phyloP scores from a whole-genome alignment of 805 yeast genomes.

The Yarrowia sp. region DNA sequence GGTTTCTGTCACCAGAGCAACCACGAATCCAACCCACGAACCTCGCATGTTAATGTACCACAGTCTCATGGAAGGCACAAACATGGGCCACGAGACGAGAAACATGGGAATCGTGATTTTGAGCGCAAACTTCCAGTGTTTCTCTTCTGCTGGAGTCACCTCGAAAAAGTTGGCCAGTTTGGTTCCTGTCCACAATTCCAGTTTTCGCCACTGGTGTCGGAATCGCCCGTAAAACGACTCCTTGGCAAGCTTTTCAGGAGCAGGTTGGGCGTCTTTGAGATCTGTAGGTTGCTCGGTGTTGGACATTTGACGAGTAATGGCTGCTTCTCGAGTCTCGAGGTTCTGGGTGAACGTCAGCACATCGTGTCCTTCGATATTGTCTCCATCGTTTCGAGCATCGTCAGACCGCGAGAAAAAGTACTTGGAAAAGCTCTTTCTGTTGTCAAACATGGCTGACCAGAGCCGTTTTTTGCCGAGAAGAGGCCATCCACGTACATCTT shows the following conservation, averaged over 20 bases:
- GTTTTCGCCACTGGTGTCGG: neutral
- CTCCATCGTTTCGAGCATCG: conserved; percentile 2
- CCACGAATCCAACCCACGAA: conserved; percentile 54
- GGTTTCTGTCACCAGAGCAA: conserved; percentile 48
- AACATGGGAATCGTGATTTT: conserved; percentile 47
- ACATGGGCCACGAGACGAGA: conserved; percentile 51
- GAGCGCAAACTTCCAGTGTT: conserved; percentile 47
- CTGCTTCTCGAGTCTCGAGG: neutral
- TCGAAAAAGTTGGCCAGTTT: conserved; percentile 31
- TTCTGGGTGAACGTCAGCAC: neutral
- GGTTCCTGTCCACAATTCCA: conserved; percentile 17
- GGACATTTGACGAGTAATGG: neutral
- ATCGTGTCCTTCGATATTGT: conserved; percentile 13
- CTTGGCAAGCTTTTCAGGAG: neutral
- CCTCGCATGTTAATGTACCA: conserved; percentile 51
- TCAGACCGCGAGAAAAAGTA: conserved; percentile 36
- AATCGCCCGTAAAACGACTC: neutral
- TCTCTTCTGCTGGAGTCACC: conserved; percentile 27
- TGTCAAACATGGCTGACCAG: conserved; percentile 46
- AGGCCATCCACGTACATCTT: neutral
- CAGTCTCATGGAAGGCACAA: conserved; percentile 45
- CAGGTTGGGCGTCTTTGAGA: neutral
- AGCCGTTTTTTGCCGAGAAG: conserved; percentile 30
- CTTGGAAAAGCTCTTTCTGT: conserved; percentile 38
- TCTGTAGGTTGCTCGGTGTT: neutral